phyloP scores from a whole-genome alignment of 139 green algal genomes.

The Coccomyxa sp. region DNA sequence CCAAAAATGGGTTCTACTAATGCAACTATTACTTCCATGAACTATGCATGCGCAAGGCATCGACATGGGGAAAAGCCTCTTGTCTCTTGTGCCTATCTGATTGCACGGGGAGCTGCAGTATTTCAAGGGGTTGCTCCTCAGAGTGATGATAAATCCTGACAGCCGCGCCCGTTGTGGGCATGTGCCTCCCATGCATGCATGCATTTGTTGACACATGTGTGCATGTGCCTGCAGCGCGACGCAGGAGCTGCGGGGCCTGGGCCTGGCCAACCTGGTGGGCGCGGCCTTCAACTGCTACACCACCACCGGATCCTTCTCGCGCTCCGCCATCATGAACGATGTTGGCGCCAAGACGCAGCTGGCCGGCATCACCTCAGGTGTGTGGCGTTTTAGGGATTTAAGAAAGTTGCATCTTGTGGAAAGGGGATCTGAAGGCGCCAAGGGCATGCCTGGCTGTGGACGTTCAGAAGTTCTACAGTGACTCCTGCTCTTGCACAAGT shows the following conservation, averaged over 20 bases:
- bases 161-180: too few relatives aligned
- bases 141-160: too few relatives aligned
- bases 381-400: neutral
- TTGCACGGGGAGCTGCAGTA: too few relatives aligned
- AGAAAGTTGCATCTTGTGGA: neutral
- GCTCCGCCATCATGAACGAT: slow-evolving; percentile 74
- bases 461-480: too few relatives aligned
- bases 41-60: too few relatives aligned
- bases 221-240: slow-evolving; percentile 42
- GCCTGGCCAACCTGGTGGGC: slow-evolving; percentile 81
- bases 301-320: slow-evolving; percentile 81
- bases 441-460: neutral
- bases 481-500: neutral
- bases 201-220: neutral
- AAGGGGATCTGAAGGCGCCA: too few relatives aligned
- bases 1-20: too few relatives aligned
- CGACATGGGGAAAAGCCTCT: too few relatives aligned
- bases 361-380: slow-evolving; percentile 40
- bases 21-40: too few relatives aligned
- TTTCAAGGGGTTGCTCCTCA: too few relatives aligned
- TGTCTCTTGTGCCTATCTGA: too few relatives aligned
- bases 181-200: too few relatives aligned
- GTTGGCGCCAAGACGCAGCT: slow-evolving; percentile 54
- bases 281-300: slow-evolving; percentile 83
- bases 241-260: slow-evolving; percentile 83